Percentiles rank a stretch among this genome's conserved stretches.
Evolutionary conservation across 1,284 basidiomycete species (phyloP).

Genomic region (Microbotryomycetes sp.): DNA sequence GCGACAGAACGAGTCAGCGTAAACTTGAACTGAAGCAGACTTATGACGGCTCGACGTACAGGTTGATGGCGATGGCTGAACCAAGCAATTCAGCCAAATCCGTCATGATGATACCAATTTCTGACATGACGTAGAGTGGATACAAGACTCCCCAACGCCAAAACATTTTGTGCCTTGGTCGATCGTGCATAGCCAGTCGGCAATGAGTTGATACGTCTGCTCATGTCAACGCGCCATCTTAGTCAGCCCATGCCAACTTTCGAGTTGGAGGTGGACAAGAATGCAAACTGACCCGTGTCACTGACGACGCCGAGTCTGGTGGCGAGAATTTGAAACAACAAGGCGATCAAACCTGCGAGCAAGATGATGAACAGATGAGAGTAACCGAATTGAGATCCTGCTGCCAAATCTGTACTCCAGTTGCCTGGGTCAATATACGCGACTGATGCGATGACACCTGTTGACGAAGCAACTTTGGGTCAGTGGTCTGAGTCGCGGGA

Average conservation of each 20-base stretch:
- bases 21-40: not conserved
- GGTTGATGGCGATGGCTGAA: conserved; percentile 65
- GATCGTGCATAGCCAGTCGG: conserved; percentile 61
- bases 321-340: conserved; percentile 53
- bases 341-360: conserved; percentile 73
- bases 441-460: conserved; percentile 19
- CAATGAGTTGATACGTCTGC: conserved; percentile 49
- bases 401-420: conserved; percentile 32
- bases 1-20: conserved; percentile 5
- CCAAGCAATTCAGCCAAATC: conserved; percentile 66
- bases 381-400: conserved; percentile 54
- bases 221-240: not conserved
- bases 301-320: conserved; percentile 51
- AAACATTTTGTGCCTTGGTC: conserved; percentile 56
- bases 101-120: conserved; percentile 77
- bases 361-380: conserved; percentile 79
- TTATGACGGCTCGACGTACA: conserved; percentile 50
- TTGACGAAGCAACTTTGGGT: not conserved
- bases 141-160: conserved; percentile 57
- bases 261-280: not conserved
- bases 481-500: not conserved
- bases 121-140: conserved; percentile 52
- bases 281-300: conserved; percentile 28
- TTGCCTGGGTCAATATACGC: conserved; percentile 32
- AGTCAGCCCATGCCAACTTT: not conserved